Percentiles rank a stretch among this genome's conserved stretches.
Evolutionary conservation across 495 filamentous ascomycete genomes (phyloP).

Genomic region (Acidiella bohemica): DNA sequence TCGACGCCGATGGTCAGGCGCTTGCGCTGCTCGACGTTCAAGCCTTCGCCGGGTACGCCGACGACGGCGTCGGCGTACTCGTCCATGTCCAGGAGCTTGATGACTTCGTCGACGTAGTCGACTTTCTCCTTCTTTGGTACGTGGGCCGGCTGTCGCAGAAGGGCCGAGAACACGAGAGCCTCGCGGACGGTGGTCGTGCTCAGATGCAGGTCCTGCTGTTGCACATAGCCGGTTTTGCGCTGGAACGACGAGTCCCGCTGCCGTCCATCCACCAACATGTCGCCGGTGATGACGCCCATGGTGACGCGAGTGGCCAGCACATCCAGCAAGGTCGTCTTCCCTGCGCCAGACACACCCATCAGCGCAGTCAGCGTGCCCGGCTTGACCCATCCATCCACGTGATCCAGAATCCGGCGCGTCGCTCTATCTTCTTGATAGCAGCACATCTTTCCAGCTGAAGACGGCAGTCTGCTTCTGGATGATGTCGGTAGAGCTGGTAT

Average conservation of each 20-base stretch:
- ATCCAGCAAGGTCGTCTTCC: constrained; percentile 28
- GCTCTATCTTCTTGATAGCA: constrained; percentile 17
- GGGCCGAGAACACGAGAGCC: constrained; percentile 24
- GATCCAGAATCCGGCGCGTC: constrained; percentile 18
- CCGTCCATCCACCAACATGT: constrained; percentile 24
- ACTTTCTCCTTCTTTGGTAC: constrained; percentile 34
- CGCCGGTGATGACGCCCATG: constrained; percentile 24
- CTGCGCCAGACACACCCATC: constrained; percentile 26
- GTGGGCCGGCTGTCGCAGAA: constrained; percentile 21
- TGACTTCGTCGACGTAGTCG: constrained; percentile 39
- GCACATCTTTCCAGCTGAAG: constrained; percentile 23
- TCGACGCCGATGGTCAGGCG: constrained; percentile 25
- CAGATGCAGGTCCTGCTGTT: constrained; percentile 27
- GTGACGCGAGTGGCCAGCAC: constrained; percentile 25
- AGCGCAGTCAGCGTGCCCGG: constrained; percentile 25
- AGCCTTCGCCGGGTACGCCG: constrained; percentile 19
- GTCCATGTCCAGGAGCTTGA: constrained; percentile 39
- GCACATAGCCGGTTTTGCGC: constrained; percentile 24
- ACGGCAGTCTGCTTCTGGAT: constrained; percentile 14
- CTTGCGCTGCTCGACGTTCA: constrained; percentile 32
- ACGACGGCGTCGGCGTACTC: constrained; percentile 27
- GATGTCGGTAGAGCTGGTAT: too few species aligned
- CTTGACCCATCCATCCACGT: constrained; percentile 23
- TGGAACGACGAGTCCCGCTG: constrained; percentile 24
- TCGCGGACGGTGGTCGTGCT: constrained; percentile 24